Evolutionary conservation across 768 basidiomycete species (phyloP), one percentile per base, ranked within the genome.

Genomic region (Mycena kentingensis): DNA sequence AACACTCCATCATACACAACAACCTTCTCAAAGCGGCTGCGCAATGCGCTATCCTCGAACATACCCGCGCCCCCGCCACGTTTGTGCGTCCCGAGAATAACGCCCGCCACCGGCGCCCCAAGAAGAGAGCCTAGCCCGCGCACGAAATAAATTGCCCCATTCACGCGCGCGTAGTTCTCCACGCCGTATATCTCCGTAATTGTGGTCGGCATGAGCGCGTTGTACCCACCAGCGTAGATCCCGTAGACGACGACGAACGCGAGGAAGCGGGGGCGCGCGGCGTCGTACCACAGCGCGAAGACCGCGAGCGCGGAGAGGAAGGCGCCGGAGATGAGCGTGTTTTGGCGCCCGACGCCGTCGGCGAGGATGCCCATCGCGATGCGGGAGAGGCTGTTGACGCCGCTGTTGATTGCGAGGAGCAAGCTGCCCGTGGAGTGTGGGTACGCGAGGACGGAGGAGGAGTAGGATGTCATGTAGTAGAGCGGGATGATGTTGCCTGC

Each of bases 401-500:
- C 76, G 48, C 72, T 75, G 56, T 74, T 73, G 19, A 77, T 57
- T 0, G 76, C 73, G 19, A 78, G 62, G 6, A 78, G 63, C 18
- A 72, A 45, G 63, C 70, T 71, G 12, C 69, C 74, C 2, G 67
- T 72, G 2, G 65, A 63, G 18, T 65, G 55, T 4, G 75, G 70
- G 49, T 70, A 72, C n/a, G 63, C 57, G 16, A 77, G 63, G 5
- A 78, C 70, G 3, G 72, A 67, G 13, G 66, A 61, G 4, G 74
- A 72, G 61, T 77, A 77, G 2, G 72, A 73, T 0, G 73, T 68
- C 51, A 76, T 60, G 61, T 75, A 78, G 55, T 76, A 77, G 16
- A 72, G 62, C 0, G 76, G 77, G 22, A 77, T 70, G 51, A 74
- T 65, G 54, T 77, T 77, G 6, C 77, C 76, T 2, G 73, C 74